phyloP scores from a whole-genome alignment of 2,329 filamentous ascomycete genomes.

The Fusarium nematophilum region DNA sequence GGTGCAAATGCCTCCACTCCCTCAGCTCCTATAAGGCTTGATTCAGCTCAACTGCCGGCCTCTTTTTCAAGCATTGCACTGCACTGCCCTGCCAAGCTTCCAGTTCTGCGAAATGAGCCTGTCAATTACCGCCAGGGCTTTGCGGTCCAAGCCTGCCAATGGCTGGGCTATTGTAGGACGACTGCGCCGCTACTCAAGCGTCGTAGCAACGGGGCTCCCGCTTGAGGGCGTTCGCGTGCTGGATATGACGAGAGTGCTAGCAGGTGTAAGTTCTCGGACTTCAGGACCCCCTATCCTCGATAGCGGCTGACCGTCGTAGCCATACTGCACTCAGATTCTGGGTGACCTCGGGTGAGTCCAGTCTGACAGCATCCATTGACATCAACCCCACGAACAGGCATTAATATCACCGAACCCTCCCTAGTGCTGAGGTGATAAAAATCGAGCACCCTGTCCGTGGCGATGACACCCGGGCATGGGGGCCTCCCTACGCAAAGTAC shows the following conservation, averaged over 20 bases:
- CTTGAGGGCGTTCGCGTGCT: slow-evolving; percentile 89
- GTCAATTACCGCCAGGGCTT: slow-evolving; percentile 29
- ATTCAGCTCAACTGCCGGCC: not conserved
- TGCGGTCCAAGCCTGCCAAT: slow-evolving; percentile 32
- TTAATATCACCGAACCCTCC: slow-evolving; percentile 22
- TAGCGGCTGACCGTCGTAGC: slow-evolving; percentile 62
- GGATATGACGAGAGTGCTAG: slow-evolving; percentile 96
- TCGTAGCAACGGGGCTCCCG: slow-evolving; percentile 61
- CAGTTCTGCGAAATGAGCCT: slow-evolving; percentile 28
- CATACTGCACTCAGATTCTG: slow-evolving; percentile 96
- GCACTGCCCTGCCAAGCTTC: slow-evolving; percentile 2
- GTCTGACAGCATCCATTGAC: slow-evolving; percentile 44
- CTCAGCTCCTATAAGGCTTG: not conserved
- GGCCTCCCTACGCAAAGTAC: slow-evolving; percentile 90
- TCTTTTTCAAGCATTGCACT: not conserved
- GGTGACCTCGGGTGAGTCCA: slow-evolving; percentile 96
- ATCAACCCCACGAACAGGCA: slow-evolving; percentile 4
- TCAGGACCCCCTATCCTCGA: not conserved
- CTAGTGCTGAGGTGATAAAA: slow-evolving; percentile 94
- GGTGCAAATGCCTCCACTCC: slow-evolving; percentile 15
- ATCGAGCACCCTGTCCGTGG: slow-evolving; percentile 92
- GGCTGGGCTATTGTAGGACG: slow-evolving; percentile 22
- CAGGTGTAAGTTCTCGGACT: slow-evolving; percentile 74
- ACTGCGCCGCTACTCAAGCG: slow-evolving; percentile 47
- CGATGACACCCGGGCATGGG: slow-evolving; percentile 97